Conservation (phyloP, 768 basidiomycete species). For the Pleurotus salmoneostramineus region DNA sequence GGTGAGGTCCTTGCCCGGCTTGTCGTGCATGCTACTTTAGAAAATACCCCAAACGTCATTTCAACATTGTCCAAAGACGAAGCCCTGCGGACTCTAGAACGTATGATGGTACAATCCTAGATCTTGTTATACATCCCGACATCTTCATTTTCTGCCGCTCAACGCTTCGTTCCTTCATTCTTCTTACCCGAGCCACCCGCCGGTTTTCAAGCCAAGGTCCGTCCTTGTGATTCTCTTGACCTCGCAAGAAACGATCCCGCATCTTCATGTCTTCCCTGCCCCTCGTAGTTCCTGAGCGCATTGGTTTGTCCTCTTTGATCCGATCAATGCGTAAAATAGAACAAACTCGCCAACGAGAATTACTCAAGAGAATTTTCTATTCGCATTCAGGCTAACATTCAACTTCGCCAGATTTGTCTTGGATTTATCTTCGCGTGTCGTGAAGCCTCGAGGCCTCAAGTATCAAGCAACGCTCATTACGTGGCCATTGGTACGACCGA, state of each 20-base stretch:
- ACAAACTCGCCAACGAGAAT: not conserved
- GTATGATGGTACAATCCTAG: constrained; percentile 26
- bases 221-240: no score
- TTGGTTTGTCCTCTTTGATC: not conserved
- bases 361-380: not conserved
- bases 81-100: constrained; percentile 35
- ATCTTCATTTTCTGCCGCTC: not conserved
- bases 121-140: not conserved
- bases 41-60: constrained; percentile 11
- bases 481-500: not conserved
- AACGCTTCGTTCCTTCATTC: not conserved
- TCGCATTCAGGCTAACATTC: not conserved
- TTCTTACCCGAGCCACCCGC: no score
- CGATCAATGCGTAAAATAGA: not conserved
- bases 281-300: not conserved
- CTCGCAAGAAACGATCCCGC: not conserved
- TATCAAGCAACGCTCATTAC: not conserved
- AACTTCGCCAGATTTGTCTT: no score
- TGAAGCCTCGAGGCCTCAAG: no score
- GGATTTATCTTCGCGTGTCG: no score
- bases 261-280: not conserved
- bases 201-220: no score
- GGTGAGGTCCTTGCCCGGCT: constrained; percentile 82
- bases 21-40: constrained; percentile 59
- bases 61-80: constrained; percentile 30